Evolutionary conservation across 176 grass and related monocot species (phyloP), one percentile per base, ranked within the genome.

Genomic region (Aegilops tauschii): DNA sequence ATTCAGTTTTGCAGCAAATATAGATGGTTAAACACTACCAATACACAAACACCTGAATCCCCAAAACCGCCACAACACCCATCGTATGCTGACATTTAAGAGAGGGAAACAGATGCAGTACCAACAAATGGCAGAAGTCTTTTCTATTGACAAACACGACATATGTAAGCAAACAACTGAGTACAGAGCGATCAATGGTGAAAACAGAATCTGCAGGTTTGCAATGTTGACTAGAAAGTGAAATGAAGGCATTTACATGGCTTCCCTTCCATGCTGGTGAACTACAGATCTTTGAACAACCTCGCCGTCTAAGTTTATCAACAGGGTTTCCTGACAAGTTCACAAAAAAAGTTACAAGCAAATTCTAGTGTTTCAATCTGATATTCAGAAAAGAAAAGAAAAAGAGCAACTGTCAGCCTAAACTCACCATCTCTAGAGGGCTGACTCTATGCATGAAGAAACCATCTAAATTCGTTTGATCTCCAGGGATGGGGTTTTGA

Each of bases 381-480:
- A 59, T 83, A 78, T 61, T 52, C 5, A 17, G 23, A 7, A 44
- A 7, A 47, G 44, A 12, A 13, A 47, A 12, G 2, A 25, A 81
- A 27, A 32, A 7, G 34, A 64, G 78, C 1, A 75, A 80, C 1
- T 18, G 6, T 49, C 16, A 76, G 44, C 9, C 62, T 5, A 25
- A 9, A 84, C 85, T 87, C 76, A 84, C 85, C 80, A 87, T 87
- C 47, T 91, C 89, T 44, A 80, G 61, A 65, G 58, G 35, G 69
- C 36, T 68, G 82, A 80, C 67, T 75, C 34, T 80, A 72, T 91
- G 80, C 85, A 91, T 67, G 34, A 91, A 58, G 63, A 87, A 91
- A 20, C 89, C 81, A 76, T 84, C 85, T 6, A 49, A 45, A 49
- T 35, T 50, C 50, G 10, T 81, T 37, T 69, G 68, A 23, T 68